Conservation (phyloP, 2,329 filamentous ascomycete genomes). For the Podosphaera fusca region DNA sequence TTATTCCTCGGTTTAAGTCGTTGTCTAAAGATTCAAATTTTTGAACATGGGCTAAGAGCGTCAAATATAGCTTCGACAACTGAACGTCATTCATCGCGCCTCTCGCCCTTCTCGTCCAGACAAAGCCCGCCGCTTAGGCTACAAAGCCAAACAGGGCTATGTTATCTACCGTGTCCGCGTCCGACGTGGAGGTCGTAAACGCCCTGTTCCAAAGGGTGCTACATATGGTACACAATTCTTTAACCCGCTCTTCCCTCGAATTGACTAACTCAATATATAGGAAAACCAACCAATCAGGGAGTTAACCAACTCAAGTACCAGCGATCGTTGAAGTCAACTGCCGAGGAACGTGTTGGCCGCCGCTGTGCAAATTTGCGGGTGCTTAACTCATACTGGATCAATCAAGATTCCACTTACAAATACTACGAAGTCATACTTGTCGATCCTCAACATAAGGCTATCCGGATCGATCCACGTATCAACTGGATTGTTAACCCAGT, state of each 20-base stretch:
- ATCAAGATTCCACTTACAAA: constrained; percentile 99
- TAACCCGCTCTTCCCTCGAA: not conserved
- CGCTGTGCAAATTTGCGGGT: constrained; percentile 98
- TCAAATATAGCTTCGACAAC: constrained; percentile 99
- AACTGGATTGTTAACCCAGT: constrained; percentile 99
- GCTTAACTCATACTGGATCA: constrained; percentile 99
- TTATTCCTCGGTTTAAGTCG: not conserved
- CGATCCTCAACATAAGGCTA: constrained; percentile 99
- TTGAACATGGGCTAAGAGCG: constrained; percentile 99
- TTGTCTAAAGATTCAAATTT: not conserved
- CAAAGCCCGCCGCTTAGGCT: constrained; percentile 98
- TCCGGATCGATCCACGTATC: constrained; percentile 96
- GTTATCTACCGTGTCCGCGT: constrained; percentile 99
- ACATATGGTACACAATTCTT: constrained; percentile 58
- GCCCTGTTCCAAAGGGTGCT: constrained; percentile 87
- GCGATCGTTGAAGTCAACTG: constrained; percentile 90
- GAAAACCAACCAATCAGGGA: constrained; percentile 99
- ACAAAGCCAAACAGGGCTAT: constrained; percentile 99
- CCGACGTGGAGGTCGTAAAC: constrained; percentile 96
- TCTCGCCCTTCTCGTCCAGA: constrained; percentile 94
- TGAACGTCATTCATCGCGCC: constrained; percentile 99
- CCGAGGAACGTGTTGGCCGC: constrained; percentile 98
- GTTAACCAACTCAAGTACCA: constrained; percentile 99
- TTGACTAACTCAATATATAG: constrained; percentile 24
- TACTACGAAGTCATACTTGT: constrained; percentile 99